Evolutionary conservation across 1,284 basidiomycete species (phyloP).

Genomic region (Earliella scabrosa): DNA sequence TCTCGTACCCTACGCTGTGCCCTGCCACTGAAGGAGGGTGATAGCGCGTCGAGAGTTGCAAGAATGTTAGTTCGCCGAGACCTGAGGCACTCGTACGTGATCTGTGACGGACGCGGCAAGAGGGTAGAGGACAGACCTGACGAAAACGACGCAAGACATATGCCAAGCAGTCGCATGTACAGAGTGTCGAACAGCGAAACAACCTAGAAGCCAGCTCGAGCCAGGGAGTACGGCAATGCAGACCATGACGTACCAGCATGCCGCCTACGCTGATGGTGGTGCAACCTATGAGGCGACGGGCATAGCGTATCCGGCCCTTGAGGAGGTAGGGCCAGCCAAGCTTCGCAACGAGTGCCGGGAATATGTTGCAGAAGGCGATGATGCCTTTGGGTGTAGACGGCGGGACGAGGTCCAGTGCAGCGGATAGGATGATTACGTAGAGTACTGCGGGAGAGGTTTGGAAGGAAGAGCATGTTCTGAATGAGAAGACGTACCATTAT

Average conservation of each 20-base stretch:
- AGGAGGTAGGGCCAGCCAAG: slow-evolving; percentile 92
- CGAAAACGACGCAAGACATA: slow-evolving; percentile 89
- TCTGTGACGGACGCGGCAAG: background rate
- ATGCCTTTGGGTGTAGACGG: slow-evolving; percentile 91
- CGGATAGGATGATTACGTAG: slow-evolving; percentile 96
- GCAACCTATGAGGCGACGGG: slow-evolving; percentile 76
- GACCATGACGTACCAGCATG: slow-evolving; percentile 69
- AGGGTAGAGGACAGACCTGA: slow-evolving; percentile 57
- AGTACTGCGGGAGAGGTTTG: slow-evolving; percentile 58
- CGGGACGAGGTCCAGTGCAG: slow-evolving; percentile 93
- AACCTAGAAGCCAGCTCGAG: slow-evolving; percentile 51
- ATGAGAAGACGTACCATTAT: slow-evolving; percentile 47
- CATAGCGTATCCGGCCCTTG: slow-evolving; percentile 82
- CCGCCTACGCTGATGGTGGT: slow-evolving; percentile 75
- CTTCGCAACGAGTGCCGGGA: slow-evolving; percentile 83
- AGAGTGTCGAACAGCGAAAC: slow-evolving; percentile 80
- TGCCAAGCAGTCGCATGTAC: slow-evolving; percentile 80
- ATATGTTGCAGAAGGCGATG: slow-evolving; percentile 91
- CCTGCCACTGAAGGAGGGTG: slow-evolving; percentile 71
- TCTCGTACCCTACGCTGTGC: slow-evolving; percentile 67
- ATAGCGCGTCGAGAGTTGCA: slow-evolving; percentile 91
- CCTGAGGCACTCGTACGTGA: slow-evolving; percentile 44
- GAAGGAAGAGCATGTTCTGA: background rate
- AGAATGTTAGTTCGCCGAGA: slow-evolving; percentile 92
- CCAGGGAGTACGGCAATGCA: background rate